Evolutionary conservation across 495 filamentous ascomycete species (phyloP).

Genomic region (Parathielavia hyrcaniae): DNA sequence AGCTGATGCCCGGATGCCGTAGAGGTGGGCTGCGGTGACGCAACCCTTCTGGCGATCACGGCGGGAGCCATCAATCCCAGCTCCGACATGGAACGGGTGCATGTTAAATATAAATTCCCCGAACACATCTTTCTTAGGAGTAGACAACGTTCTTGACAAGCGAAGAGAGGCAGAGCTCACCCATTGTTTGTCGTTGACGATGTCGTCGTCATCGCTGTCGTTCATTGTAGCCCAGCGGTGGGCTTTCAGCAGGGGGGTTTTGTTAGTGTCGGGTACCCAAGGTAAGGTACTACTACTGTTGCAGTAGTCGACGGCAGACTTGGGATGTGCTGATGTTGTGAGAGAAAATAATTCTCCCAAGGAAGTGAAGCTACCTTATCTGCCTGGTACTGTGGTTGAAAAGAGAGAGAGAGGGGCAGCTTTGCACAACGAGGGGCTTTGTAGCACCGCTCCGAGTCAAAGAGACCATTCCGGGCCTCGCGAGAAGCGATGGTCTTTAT

Average conservation of each 20-base stretch:
- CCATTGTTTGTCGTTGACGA: constrained; percentile 26
- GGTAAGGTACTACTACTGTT: no score
- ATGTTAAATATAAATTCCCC: no score
- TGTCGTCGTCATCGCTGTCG: constrained; percentile 17
- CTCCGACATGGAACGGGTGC: no score
- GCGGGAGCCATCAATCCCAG: background rate
- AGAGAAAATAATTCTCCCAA: background rate
- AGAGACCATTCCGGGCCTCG: no score
- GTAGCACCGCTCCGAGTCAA: background rate
- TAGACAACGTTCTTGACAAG: background rate
- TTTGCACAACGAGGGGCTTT: background rate
- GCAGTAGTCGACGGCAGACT: no score
- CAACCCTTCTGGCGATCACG: constrained; percentile 8
- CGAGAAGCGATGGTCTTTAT: background rate
- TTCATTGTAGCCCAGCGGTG: constrained; percentile 9
- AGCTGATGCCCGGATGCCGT: background rate
- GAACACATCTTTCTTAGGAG: no score
- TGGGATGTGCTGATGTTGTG: background rate
- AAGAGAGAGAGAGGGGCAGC: background rate
- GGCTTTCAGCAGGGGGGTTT: background rate
- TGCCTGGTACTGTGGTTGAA: background rate
- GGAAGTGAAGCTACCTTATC: no score
- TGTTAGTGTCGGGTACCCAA: no score
- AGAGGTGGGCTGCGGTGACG: constrained; percentile 22
- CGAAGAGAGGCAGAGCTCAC: constrained; percentile 16